phyloP scores from a whole-genome alignment of 2,329 filamentous ascomycete species.

The Aphanoascus verrucosus region DNA sequence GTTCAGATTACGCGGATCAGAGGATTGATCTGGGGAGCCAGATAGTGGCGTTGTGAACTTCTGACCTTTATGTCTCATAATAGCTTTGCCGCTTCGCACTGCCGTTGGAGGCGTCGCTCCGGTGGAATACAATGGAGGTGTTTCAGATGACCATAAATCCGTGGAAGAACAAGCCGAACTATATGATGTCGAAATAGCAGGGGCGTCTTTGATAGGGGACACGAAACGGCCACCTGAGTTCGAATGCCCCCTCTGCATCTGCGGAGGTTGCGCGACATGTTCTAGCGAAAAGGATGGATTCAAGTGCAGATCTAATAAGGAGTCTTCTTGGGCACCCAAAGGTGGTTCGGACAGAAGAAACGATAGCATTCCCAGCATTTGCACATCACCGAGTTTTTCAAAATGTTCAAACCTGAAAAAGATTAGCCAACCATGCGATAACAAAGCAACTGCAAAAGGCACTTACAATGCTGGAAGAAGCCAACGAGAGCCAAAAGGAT shows the following conservation, averaged over 20 bases:
- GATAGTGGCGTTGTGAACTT: conserved; percentile 33
- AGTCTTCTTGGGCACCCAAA: conserved; percentile 16
- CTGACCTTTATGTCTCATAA: conserved; percentile 33
- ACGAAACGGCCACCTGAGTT: not conserved
- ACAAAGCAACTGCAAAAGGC: not conserved
- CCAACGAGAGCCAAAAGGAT: conserved; percentile 47
- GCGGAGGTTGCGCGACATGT: conserved; percentile 36
- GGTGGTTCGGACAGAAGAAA: conserved; percentile 46
- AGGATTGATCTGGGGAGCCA: conserved; percentile 34
- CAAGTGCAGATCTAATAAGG: conserved; percentile 30
- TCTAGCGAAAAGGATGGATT: conserved; percentile 39
- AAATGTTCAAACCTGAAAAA: conserved; percentile 44
- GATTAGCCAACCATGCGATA: not conserved
- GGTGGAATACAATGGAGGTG: conserved; percentile 43
- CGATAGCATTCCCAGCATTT: conserved; percentile 56
- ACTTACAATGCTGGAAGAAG: conserved; percentile 42
- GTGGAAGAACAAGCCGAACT: conserved; percentile 43
- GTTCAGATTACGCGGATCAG: conserved; percentile 32
- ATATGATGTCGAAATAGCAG: conserved; percentile 27
- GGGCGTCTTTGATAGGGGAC: conserved; percentile 26
- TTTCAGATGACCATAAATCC: conserved; percentile 41
- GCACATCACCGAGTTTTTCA: conserved; percentile 49
- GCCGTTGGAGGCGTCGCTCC: conserved; percentile 43
- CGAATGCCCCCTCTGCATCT: conserved; percentile 22
- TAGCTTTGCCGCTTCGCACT: conserved; percentile 33